phyloP scores from a whole-genome alignment of 257 asterid genomes.

The Penstemon newberryi region DNA sequence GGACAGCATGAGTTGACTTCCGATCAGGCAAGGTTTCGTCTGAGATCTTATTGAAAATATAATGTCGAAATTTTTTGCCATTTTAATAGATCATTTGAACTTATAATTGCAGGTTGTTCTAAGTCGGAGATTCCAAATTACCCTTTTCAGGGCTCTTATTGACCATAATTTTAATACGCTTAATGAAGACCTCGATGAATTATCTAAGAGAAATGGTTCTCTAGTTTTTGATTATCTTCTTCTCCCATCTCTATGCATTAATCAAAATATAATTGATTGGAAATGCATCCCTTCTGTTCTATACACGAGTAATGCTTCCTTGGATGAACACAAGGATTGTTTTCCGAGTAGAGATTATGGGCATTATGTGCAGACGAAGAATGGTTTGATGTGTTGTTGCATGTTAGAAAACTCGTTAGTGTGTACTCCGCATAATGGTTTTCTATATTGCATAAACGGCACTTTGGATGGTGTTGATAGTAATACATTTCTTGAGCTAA shows the following conservation, averaged over 20 bases:
- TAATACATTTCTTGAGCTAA: constrained; percentile 40
- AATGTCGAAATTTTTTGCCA: background rate
- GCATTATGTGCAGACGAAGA: constrained; percentile 41
- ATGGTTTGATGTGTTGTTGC: constrained; percentile 57
- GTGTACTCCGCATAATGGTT: constrained; percentile 62
- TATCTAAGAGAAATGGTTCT: constrained; percentile 19
- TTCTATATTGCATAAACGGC: constrained; percentile 48
- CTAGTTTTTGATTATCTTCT: constrained; percentile 56
- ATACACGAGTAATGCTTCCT: constrained; percentile 15
- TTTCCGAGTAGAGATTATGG: constrained; percentile 23
- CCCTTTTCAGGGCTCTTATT: constrained; percentile 53
- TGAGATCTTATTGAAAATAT: constrained; percentile 1
- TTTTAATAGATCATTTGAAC: background rate
- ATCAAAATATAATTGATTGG: constrained; percentile 50
- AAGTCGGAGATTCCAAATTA: constrained; percentile 58
- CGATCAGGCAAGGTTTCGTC: constrained; percentile 41
- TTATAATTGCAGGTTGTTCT: constrained; percentile 43
- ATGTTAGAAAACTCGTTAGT: constrained; percentile 66
- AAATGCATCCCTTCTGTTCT: constrained; percentile 39
- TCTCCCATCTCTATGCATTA: constrained; percentile 46
- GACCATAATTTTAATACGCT: constrained; percentile 42
- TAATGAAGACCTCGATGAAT: constrained; percentile 31
- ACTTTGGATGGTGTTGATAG: constrained; percentile 43
- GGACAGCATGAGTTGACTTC: constrained; percentile 37
- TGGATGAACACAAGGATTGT: constrained; percentile 25